Percentiles rank a stretch among this genome's conserved stretches.
These are phyloP conservation scores for Botrytis byssoidea DNA, from an alignment of 2,329 filamentous ascomycete species.

Conservation along the genomic window DNA sequence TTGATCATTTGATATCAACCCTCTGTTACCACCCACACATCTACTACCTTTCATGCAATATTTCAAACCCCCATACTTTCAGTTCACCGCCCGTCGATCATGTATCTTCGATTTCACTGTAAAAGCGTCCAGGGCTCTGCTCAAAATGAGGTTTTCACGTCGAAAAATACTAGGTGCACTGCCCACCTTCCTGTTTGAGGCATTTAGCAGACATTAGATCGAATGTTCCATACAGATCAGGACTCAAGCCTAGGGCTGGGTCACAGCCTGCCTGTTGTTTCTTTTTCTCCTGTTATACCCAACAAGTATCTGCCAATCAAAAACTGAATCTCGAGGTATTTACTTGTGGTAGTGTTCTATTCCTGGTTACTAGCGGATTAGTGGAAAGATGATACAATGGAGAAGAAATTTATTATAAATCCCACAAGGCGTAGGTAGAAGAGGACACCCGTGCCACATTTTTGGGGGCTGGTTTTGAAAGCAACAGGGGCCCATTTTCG, in stretches of 20 bases:
- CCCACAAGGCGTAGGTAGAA: not conserved
- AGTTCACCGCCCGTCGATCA: constrained; percentile 17
- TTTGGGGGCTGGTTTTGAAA: constrained; percentile 15
- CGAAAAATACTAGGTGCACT: not conserved
- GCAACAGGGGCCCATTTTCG: not conserved
- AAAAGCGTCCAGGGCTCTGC: constrained; percentile 15
- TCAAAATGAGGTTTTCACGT: not conserved
- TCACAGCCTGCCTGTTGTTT: not conserved
- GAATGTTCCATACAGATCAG: not conserved
- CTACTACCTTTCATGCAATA: constrained; percentile 2
- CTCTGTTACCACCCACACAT: constrained; percentile 8
- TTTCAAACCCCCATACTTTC: constrained; percentile 7
- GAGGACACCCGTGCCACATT: not conserved
- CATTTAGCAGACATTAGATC: constrained; percentile 8
- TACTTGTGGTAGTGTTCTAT: not conserved
- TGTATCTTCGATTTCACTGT: not conserved
- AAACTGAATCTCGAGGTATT: not conserved
- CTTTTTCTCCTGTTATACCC: not conserved
- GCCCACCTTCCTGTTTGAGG: constrained; percentile 3
- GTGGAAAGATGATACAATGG: not conserved
- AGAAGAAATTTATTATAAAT: not conserved
- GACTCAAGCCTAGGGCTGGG: not conserved
- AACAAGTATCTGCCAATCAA: not conserved
- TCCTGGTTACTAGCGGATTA: not conserved
- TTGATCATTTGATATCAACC: constrained; percentile 10